Percentiles rank a stretch among this genome's conserved stretches.
phyloP scores from a whole-genome alignment of 1,284 basidiomycete species.

The Athelia sp. region DNA sequence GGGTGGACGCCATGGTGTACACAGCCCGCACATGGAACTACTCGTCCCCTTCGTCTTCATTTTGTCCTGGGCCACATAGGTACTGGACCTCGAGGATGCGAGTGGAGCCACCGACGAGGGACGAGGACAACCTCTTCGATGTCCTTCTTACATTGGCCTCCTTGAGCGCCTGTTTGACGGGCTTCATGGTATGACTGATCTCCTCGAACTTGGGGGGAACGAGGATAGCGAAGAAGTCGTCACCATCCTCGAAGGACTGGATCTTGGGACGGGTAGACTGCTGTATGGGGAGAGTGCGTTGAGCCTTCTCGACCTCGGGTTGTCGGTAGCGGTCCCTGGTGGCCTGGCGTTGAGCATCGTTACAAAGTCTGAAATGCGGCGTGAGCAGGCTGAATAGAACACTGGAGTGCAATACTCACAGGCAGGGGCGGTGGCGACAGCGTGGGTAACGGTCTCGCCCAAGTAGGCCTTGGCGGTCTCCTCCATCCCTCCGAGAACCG shows the following conservation, averaged over 20 bases:
- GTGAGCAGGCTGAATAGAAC: too few species aligned
- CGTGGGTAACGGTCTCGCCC: constrained; percentile 40
- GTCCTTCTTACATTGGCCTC: constrained; percentile 65
- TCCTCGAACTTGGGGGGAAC: constrained; percentile 76
- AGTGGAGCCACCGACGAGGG: constrained; percentile 86
- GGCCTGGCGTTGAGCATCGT: constrained; percentile 70
- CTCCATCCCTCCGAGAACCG: constrained; percentile 84
- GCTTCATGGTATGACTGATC: constrained; percentile 68
- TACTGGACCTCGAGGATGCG: constrained; percentile 97
- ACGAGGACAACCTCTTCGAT: constrained; percentile 84
- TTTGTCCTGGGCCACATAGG: too few species aligned
- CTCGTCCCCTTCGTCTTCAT: too few species aligned
- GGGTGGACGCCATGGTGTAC: too few species aligned
- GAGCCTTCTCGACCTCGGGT: constrained; percentile 26
- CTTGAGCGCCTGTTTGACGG: constrained; percentile 68
- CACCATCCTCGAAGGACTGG: constrained; percentile 69
- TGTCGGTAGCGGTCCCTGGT: constrained; percentile 76
- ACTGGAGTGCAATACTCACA: too few species aligned
- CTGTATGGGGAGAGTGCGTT: constrained; percentile 67
- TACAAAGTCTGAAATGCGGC: constrained; percentile 42
- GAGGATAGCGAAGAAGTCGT: constrained; percentile 70
- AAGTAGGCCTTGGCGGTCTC: constrained; percentile 85
- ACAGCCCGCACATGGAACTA: too few species aligned
- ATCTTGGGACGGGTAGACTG: constrained; percentile 71
- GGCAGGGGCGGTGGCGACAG: constrained; percentile 37